These are phyloP conservation scores for Mrakia frigida DNA, from an alignment of 768 basidiomycete genomes.

Conservation along the genomic window DNA sequence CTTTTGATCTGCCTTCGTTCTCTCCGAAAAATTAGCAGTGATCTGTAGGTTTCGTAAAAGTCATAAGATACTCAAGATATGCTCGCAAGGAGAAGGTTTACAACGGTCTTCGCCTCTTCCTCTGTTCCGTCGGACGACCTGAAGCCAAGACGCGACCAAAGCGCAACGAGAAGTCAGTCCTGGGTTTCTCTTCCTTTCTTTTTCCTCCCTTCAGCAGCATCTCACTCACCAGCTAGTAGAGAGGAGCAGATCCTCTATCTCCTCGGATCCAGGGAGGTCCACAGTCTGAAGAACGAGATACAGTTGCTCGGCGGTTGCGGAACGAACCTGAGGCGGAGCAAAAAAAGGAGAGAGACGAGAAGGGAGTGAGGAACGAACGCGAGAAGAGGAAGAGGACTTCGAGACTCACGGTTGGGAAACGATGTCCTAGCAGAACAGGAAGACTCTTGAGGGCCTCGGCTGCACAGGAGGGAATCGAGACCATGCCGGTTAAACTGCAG, in stretches of 20 bases:
- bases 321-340: conserved; percentile 60
- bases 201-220: not conserved
- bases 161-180: not conserved
- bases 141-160: not conserved
- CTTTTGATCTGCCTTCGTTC: too few species aligned
- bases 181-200: not conserved
- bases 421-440: conserved; percentile 63
- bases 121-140: conserved; percentile 9
- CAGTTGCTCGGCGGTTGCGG: conserved; percentile 73
- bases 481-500: conserved; percentile 41
- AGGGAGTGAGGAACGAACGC: not conserved
- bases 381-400: not conserved
- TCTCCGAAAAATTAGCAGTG: too few species aligned
- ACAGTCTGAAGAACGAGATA: conserved; percentile 69
- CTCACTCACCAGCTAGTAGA: conserved; percentile 33
- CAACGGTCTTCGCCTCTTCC: not conserved
- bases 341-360: not conserved
- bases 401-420: conserved; percentile 68
- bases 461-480: conserved; percentile 53
- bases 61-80: conserved; percentile 3
- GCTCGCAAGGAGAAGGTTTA: not conserved
- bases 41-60: not conserved
- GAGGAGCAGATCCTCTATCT: conserved; percentile 34
- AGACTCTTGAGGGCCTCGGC: conserved; percentile 50
- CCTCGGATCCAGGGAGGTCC: conserved; percentile 48